Percentiles rank a stretch among this genome's conserved stretches.
phyloP scores from a whole-genome alignment of 140 eudicot genomes.

The Stevia rebaudiana region DNA sequence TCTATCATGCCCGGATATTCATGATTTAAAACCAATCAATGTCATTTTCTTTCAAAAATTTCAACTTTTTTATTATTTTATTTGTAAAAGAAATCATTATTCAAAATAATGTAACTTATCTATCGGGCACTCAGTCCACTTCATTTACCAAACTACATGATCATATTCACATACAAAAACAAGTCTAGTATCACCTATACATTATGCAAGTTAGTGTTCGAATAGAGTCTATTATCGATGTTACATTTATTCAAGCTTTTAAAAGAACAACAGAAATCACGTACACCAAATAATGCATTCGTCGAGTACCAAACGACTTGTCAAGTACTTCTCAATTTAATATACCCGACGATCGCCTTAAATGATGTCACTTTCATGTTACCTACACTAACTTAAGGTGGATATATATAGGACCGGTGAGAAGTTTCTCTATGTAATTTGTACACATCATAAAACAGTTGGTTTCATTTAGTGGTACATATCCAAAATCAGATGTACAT shows the following conservation, averaged over 20 bases:
- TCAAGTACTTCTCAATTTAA: not conserved
- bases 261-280: not conserved
- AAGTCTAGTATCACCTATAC: slow-evolving; percentile 5
- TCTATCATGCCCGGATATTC: slow-evolving; percentile 26
- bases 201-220: not conserved
- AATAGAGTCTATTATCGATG: not conserved
- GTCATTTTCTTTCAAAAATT: slow-evolving; percentile 26
- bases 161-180: not conserved
- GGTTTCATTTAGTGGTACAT: not conserved
- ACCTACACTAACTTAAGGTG: not conserved
- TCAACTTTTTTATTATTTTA: not conserved
- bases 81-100: not conserved
- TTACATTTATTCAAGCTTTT: not conserved
- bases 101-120: slow-evolving; percentile 1
- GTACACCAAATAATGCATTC: not conserved
- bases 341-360: slow-evolving; percentile 1
- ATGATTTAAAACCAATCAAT: slow-evolving; percentile 24
- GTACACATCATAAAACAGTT: not conserved
- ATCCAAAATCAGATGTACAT: not conserved
- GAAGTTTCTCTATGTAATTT: too few relatives aligned
- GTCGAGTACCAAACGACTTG: not conserved
- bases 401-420: too few relatives aligned
- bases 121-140: slow-evolving; percentile 12
- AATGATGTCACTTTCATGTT: slow-evolving; percentile 1
- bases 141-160: slow-evolving; percentile 17